Base-by-base conservation (phyloP, 208 protist genomes). In the Wallacemonas collosoma region DNA sequence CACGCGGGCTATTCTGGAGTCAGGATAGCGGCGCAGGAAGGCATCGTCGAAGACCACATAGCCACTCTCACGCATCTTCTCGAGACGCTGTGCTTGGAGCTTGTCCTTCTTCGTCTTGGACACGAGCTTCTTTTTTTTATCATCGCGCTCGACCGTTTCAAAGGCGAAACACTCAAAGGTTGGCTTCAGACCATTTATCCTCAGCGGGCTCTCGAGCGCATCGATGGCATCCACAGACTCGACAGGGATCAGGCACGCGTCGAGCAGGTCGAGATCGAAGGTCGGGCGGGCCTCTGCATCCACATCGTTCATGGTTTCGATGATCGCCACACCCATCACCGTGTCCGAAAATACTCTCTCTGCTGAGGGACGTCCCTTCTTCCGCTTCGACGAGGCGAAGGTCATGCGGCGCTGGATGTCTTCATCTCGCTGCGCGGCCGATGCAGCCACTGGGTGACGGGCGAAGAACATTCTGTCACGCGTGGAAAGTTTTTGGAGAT, bases 31-130 rank as follows among this genome's bases (percentile, higher is more conserved):
- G 35, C 26, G n/a, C 4, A 74, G n/a, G 60, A 66, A 74, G 43
- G 35, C 60, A 38, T 74, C 60, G 2, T 57, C 63, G 39, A 74
- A 74, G 48, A 74, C 58, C 15, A 74, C 48, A 48, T 74, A 74
- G n/a, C 70, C 70, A 48, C 50, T 60, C 45, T 38, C 40, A 26
- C 44, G 45, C 45, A 74, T 56, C 15, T 56, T 5, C 51, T 7
- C 51, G 15, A 56, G 14, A n/a, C 51, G 51, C 51, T 12, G 14
- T n/a, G 5, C 9, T 5, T 7, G 36, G n/a, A 74, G 40, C 53
- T 54, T 58, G 14, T 9, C 51, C 51, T 60, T n/a, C 2, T 47
- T 44, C 15, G 40, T 54, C 38, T 2, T 40, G 0, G 51, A 35
- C 66, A 35, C 35, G 6, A 51, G 6, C 70, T 74, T 68, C 48